phyloP scores from a whole-genome alignment of 306 rosid genomes.

The Fragaria iinumae region DNA sequence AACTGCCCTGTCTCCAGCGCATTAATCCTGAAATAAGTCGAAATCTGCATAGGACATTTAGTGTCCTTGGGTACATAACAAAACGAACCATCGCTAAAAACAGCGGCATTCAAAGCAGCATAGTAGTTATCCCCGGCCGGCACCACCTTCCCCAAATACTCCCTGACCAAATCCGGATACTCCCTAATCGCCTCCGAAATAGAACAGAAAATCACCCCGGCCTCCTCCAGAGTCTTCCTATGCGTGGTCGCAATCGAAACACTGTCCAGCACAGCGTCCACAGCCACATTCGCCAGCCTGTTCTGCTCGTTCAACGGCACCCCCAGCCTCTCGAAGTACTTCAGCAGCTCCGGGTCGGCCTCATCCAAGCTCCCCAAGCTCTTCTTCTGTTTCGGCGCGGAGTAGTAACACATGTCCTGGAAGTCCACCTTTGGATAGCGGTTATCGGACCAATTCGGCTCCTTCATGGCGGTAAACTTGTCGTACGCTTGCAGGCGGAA shows the following conservation, averaged over 20 bases:
- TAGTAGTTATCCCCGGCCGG: constrained; percentile 78
- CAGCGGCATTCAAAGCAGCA: constrained; percentile 79
- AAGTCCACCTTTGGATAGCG: constrained; percentile 54
- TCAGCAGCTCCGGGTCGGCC: constrained; percentile 78
- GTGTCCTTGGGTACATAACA: constrained; percentile 75
- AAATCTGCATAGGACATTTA: constrained; percentile 88
- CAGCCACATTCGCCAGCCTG: constrained; percentile 81
- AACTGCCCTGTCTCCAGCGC: constrained; percentile 87
- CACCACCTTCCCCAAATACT: constrained; percentile 73
- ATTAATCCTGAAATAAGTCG: constrained; percentile 81
- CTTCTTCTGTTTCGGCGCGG: constrained; percentile 76
- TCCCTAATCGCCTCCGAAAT: constrained; percentile 85
- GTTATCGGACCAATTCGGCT: constrained; percentile 83
- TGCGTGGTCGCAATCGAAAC: constrained; percentile 91
- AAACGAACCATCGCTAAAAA: constrained; percentile 88
- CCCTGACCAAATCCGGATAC: constrained; percentile 69
- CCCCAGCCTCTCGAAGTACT: constrained; percentile 73
- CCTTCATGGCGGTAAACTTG: constrained; percentile 61
- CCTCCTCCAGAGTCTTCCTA: constrained; percentile 68
- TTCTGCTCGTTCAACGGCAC: constrained; percentile 75
- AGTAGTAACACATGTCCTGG: constrained; percentile 76
- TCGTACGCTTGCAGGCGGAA: constrained; percentile 71
- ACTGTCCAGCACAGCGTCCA: constrained; percentile 82
- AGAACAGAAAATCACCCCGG: constrained; percentile 83
- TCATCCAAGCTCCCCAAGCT: constrained; percentile 60